Evolutionary conservation across 208 protist species (phyloP).

Genomic region (Phytomonas sp.): DNA sequence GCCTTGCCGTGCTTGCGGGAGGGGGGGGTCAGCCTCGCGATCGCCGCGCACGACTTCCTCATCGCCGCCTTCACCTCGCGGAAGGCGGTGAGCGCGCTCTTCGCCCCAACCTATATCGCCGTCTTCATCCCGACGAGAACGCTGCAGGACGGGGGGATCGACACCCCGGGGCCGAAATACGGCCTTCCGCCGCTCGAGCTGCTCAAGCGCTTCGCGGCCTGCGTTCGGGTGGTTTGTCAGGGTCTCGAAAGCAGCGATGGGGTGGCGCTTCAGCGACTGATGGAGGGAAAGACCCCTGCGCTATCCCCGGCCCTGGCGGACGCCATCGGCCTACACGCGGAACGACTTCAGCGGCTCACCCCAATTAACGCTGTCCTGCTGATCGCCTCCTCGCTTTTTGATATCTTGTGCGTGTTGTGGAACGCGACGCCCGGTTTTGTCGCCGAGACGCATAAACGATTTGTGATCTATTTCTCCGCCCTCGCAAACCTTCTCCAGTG

Average conservation of each 20-base stretch:
- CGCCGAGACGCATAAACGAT: conserved; percentile 12
- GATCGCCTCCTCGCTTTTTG: conserved; percentile 68
- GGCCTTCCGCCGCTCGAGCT: conserved; percentile 32
- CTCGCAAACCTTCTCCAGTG: conserved; percentile 75
- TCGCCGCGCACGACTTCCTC: conserved; percentile 64
- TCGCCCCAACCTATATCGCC: conserved; percentile 69
- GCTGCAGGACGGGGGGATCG: conserved; percentile 1
- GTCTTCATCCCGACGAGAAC: conserved; percentile 33
- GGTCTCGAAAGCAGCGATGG: conserved; percentile 53
- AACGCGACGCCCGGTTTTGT: conserved; percentile 20
- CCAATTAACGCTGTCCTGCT: conserved; percentile 62
- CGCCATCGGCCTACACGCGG: neutral
- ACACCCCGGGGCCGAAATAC: neutral
- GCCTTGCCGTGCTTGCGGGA: conserved; percentile 27
- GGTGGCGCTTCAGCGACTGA: conserved; percentile 22
- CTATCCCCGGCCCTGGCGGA: conserved; percentile 7
- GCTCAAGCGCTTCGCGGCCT: conserved; percentile 55
- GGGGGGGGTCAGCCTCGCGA: conserved; percentile 31
- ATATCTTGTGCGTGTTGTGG: conserved; percentile 61
- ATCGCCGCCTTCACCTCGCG: conserved; percentile 48
- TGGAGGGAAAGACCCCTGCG: conserved; percentile 10
- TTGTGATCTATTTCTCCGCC: conserved; percentile 67
- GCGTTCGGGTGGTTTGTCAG: conserved; percentile 39
- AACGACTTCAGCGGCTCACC: conserved; percentile 31
- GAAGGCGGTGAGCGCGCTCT: conserved; percentile 49